Evolutionary conservation across 2,329 filamentous ascomycete species (phyloP), one percentile per base, ranked within the genome.

Genomic region (Talaromyces amestolkiae): DNA sequence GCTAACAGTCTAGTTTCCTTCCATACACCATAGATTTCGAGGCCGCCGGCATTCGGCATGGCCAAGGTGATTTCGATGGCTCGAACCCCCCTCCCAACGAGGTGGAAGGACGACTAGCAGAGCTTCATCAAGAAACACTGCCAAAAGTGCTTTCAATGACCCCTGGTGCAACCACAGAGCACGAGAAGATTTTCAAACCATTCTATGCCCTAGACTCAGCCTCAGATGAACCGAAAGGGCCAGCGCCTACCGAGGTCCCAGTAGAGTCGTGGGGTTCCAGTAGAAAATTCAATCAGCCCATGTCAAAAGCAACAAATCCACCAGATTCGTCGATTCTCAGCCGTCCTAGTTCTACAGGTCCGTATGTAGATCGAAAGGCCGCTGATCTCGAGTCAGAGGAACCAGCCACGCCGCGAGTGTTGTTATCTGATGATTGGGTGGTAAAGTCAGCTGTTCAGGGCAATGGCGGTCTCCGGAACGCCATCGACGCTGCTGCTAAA

Each of bases 391-490:
- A 63, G 51, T 27, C 35, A 61, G 70, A 68, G 41, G 70, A 71
- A 74, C 85, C 87, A 65, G 89, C 86, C 72, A 88, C 88, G 70
- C 88, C 91, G 15, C 70, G 70, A 11, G 68, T 68, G 10, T 37
- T 89, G 59, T 91, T 93, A 71, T 89, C 91, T 58, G 85, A 88
- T 27, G 84, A 89, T 64, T 97, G 93, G 91, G 88, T 84, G 49
- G 87, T 97, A 45, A 91, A 92, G 66, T 89, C 90, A 67, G 91
- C 93, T 1, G 89, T 96, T 63, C 92, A 96, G 78, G 93, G 93
- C 66, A 97, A 98, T 74, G 94, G 93, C 17, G 94, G 93, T 43
- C 85, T 98, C 43, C 88, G 91, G 70, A 97, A 97, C 75, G 93
- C 94, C 9, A 87, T 94, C 41, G 87, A 91, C 68, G 91, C 92